Percentiles rank a stretch among this genome's conserved stretches.
Conservation (phyloP, 495 filamentous ascomycete species). For the Aspergillus olivimuriae region DNA sequence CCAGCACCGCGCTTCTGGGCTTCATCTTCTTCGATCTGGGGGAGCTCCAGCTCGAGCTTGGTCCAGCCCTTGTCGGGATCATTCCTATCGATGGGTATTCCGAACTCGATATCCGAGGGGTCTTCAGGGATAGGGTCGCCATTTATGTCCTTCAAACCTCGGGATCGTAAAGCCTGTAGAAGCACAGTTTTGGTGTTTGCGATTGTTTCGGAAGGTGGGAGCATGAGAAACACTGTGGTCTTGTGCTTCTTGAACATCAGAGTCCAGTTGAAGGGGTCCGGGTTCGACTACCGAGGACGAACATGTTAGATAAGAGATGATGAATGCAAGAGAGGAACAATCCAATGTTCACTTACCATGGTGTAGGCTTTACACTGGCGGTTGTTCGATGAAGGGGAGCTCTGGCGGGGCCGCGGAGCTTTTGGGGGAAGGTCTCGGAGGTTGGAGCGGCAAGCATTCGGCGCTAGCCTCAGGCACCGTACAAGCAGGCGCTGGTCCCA, state of each 20-base stretch:
- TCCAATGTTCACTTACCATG: conserved; percentile 14
- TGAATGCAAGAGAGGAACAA: neutral
- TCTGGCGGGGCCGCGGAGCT: conserved; percentile 13
- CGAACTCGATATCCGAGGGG: conserved; percentile 46
- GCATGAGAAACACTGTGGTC: conserved; percentile 69
- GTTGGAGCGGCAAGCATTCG: no score
- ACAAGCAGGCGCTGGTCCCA: no score
- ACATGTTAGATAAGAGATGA: conserved; percentile 1
- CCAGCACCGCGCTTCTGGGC: conserved; percentile 32
- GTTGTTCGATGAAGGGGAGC: conserved; percentile 11
- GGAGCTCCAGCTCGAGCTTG: conserved; percentile 31
- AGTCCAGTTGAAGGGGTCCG: conserved; percentile 47
- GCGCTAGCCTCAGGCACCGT: no score
- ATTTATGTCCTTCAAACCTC: conserved; percentile 38
- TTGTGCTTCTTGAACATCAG: conserved; percentile 75
- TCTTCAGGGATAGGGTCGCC: conserved; percentile 41
- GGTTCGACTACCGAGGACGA: conserved; percentile 15
- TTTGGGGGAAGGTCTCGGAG: conserved; percentile 6
- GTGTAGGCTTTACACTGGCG: conserved; percentile 3
- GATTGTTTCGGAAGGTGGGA: conserved; percentile 55
- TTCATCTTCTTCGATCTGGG: conserved; percentile 34
- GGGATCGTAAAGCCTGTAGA: conserved; percentile 44
- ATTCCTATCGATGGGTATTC: conserved; percentile 45
- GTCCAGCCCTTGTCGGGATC: conserved; percentile 55
- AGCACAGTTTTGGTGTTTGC: conserved; percentile 56